Percentiles rank a stretch among this genome's conserved stretches.
Conservation (phyloP, 1,284 basidiomycete genomes). For the Vanrija sp. region DNA sequence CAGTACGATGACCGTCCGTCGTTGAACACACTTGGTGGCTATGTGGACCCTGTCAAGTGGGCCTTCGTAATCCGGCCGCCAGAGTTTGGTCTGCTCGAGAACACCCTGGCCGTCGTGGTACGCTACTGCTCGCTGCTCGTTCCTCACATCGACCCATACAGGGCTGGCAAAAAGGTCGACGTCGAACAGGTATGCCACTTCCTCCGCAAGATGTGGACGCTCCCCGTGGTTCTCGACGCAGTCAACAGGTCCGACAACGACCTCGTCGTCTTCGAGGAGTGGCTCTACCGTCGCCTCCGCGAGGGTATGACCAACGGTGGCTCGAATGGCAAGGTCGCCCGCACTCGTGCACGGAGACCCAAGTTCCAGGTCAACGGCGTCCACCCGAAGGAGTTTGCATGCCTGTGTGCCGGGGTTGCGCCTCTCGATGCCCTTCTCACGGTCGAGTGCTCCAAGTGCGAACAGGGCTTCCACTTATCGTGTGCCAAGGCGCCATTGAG, state of each 20-base stretch:
- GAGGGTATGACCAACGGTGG: slow-evolving; percentile 11
- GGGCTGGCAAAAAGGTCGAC: slow-evolving; percentile 7
- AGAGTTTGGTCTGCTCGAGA: slow-evolving; percentile 23
- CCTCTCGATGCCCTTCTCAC: slow-evolving; percentile 24
- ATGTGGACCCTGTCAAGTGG: slow-evolving; percentile 22
- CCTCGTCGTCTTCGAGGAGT: slow-evolving; percentile 28
- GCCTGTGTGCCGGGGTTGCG: slow-evolving; percentile 28
- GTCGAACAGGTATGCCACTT: slow-evolving; percentile 17
- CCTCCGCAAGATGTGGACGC: slow-evolving; percentile 37
- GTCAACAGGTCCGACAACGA: slow-evolving; percentile 17
- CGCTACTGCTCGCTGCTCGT: slow-evolving; percentile 23
- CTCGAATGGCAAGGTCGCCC: slow-evolving; percentile 6
- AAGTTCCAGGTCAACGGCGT: slow-evolving; percentile 27
- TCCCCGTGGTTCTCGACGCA: slow-evolving; percentile 33
- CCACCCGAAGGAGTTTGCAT: slow-evolving; percentile 24
- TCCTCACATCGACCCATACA: slow-evolving; percentile 19
- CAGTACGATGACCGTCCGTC: slow-evolving; percentile 31
- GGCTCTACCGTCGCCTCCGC: slow-evolving; percentile 31
- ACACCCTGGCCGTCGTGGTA: slow-evolving; percentile 19
- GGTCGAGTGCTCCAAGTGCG: slow-evolving; percentile 37
- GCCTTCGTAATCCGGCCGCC: slow-evolving; percentile 29
- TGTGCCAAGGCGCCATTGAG: slow-evolving; percentile 35
- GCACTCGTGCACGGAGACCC: slow-evolving; percentile 27
- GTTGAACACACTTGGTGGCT: slow-evolving; percentile 18
- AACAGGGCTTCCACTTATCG: slow-evolving; percentile 39